Conservation (phyloP, 176 grass and related monocot species). For the Oryza longistaminata region DNA sequence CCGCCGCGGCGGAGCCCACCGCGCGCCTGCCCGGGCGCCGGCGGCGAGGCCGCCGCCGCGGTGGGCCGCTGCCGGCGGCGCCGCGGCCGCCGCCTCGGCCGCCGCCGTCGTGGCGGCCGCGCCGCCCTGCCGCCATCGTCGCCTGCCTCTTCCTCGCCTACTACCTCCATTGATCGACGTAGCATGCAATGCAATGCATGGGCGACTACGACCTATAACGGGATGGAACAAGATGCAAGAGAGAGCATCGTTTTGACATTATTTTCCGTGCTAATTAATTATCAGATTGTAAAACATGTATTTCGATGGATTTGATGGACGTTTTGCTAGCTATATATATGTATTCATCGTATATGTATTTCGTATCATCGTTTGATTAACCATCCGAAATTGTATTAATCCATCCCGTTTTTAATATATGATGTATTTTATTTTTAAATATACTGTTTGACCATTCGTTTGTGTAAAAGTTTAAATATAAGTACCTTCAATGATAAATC, state of each 20-base stretch:
- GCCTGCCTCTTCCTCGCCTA: slow-evolving; percentile 46
- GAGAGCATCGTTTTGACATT: too few relatives aligned
- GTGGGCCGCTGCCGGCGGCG: background rate
- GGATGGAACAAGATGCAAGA: background rate
- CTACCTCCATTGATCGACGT: slow-evolving; percentile 45
- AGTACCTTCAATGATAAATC: too few relatives aligned
- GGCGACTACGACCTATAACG: background rate
- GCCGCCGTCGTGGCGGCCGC: background rate
- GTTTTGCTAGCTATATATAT: background rate
- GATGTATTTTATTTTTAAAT: too few relatives aligned
- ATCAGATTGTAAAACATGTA: background rate
- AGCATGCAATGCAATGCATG: background rate
- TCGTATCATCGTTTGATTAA: background rate
- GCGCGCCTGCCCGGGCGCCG: background rate
- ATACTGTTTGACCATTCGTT: too few relatives aligned
- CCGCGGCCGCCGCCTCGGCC: background rate
- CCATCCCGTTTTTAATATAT: too few relatives aligned
- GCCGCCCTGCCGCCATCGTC: slow-evolving; percentile 28
- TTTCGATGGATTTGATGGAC: background rate
- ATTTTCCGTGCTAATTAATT: background rate
- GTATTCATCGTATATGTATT: background rate
- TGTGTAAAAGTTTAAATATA: too few relatives aligned
- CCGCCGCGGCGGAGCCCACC: background rate
- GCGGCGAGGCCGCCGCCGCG: too few relatives aligned
- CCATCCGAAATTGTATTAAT: too few relatives aligned